Evolutionary conservation across 148 eudicot genomes (phyloP), one percentile per base, ranked within the genome.

Genomic region (Rhododendron ferrugineum): DNA sequence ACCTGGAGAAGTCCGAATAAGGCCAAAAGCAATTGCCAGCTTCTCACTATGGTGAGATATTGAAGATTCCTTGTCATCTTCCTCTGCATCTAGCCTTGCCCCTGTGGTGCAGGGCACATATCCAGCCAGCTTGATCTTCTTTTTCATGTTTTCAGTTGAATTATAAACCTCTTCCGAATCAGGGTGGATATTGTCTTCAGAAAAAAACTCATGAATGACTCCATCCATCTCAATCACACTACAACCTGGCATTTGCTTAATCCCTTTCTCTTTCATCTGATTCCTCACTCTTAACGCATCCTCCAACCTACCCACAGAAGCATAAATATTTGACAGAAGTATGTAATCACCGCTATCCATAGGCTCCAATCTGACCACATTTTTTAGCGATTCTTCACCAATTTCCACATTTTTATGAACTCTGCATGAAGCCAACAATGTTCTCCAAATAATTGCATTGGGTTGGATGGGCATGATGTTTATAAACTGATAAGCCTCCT

Each of bases 41-140:
- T 90, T 90, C 89, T 90, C 91, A 82, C 91, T 90, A 28, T 90
- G 91, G 52, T 86, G 90, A 82, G 89, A 86, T 13, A 90, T 79
- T 3, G 91, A 90, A 60, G 82, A 78, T 82, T 90, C 91, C 78
- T 86, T 88, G 36, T 86, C 90, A 83, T 84, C 88, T 62, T 86
- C 90, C 81, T 86, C 91, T 20, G 91, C 91, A 26, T 90, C 91
- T 73, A 86, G 79, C 52, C 90, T 86, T 78, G 88, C 91, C 16
- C 86, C 87, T 42, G 84, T 37, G 2, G 64, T 79, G 60, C 88
- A 83, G 16, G 90, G 90, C 68, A 84, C 90, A 84, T 90, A 90
- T 34, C 91, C 91, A 49, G 86, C 88, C 75, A 78, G 26, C 78
- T 90, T 90, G 26, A 90, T 90, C 80, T 79, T 30, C 84, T 86